These are phyloP conservation scores for Trichoderma parareesei DNA, from an alignment of 495 filamentous ascomycete genomes.

Conservation along the genomic window DNA sequence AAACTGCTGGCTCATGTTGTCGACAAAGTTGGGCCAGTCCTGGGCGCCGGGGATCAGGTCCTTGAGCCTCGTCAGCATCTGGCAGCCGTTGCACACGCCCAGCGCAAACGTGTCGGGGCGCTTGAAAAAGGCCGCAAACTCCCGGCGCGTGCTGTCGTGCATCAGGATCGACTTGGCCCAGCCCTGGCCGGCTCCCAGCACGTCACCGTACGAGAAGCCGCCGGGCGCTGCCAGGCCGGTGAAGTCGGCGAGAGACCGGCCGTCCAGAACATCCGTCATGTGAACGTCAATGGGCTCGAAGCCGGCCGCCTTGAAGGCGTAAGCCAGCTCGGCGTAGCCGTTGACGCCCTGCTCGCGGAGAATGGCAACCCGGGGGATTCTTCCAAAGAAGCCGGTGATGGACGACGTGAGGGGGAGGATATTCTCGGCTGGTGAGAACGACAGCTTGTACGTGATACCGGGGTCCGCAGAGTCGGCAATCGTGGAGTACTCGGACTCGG, in stretches of 20 bases:
- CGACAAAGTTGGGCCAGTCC: constrained; percentile 80
- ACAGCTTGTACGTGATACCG: constrained; percentile 78
- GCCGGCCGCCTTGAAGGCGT: constrained; percentile 84
- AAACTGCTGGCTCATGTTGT: constrained; percentile 84
- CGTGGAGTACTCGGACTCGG: constrained; percentile 72
- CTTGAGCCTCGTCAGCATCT: constrained; percentile 81
- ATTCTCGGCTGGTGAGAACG: constrained; percentile 71
- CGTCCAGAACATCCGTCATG: constrained; percentile 88
- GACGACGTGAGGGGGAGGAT: constrained; percentile 63
- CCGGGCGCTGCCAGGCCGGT: constrained; percentile 88
- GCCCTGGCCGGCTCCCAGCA: constrained; percentile 87
- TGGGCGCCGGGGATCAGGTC: constrained; percentile 78
- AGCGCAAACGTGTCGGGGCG: constrained; percentile 85
- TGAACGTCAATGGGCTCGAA: constrained; percentile 91
- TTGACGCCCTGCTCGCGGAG: constrained; percentile 94
- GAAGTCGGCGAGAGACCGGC: constrained; percentile 69
- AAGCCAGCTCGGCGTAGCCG: constrained; percentile 91
- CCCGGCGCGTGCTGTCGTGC: constrained; percentile 63
- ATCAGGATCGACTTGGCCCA: constrained; percentile 94
- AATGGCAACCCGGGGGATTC: constrained; percentile 82
- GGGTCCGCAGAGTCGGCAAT: constrained; percentile 72
- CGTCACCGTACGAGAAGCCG: constrained; percentile 95
- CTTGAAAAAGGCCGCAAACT: constrained; percentile 82
- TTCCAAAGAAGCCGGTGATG: constrained; percentile 59
- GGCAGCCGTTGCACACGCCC: constrained; percentile 96